Base-by-base conservation (phyloP, 331 rosid genomes). In the Pyracantha coccinea region DNA sequence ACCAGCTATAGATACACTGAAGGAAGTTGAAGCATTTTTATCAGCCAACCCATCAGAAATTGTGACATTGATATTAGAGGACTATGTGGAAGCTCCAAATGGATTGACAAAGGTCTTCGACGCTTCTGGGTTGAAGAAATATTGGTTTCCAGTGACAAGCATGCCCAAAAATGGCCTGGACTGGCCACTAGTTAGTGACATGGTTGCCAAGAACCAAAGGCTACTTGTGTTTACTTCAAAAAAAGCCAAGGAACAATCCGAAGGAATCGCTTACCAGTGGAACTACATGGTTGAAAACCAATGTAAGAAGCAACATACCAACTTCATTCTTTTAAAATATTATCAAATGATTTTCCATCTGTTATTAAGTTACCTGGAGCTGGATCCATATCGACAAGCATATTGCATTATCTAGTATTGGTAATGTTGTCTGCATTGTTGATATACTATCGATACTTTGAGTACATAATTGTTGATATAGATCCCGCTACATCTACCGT, bases 221-320 rank as follows among this genome's bases (percentile, higher is more conserved):
- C 75, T 92, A 3, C 69, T 92, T 5, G 96, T 92, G 15, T 92
- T 92, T 83, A 90, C 97, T 79, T 92, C 97, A 1, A 69, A 64
- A 60, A 80, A 52, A 77, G 76, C 88, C 9, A 92, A 92, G 75
- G 96, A 92, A 78, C 80, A 85, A 79, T 75, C 80, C 17, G 97
- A 92, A 84, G 96, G 96, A 65, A 88, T 92, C 75, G 96, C 96
- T 27, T 92, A 92, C 74, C 96, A 88, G 78, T 92, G 97, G 97
- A 90, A 85, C 73, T 94, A 88, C 89, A 92, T 92, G 96, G 97
- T 92, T 73, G 97, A 92, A 75, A 92, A 92, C 68, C 82, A 75
- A 31, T 80, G 86, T 87, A 76, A 77, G 85, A 41, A 35, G 6
- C 20, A 17, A 74, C 2, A 12, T 50, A 29, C 3, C 29, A n/a